phyloP scores from a whole-genome alignment of 257 asterid species.

The Sherardia arvensis region DNA sequence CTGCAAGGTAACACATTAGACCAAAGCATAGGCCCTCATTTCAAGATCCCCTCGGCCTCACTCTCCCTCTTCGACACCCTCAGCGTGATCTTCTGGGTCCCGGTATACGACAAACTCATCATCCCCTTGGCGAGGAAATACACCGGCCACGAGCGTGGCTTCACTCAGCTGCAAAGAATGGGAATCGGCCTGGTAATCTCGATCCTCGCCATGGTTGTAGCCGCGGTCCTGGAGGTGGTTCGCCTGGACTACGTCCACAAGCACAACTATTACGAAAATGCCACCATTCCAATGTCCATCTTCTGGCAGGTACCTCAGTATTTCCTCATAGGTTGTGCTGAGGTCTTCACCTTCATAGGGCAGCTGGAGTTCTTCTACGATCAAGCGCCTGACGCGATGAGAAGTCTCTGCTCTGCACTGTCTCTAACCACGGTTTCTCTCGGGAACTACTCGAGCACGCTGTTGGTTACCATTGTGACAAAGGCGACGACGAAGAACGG shows the following conservation, averaged over 20 bases:
- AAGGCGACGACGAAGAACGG: slow-evolving; percentile 38
- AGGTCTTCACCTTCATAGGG: slow-evolving; percentile 70
- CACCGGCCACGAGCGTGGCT: slow-evolving; percentile 64
- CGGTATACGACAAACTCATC: slow-evolving; percentile 41
- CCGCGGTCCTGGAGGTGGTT: slow-evolving; percentile 50
- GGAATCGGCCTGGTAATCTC: slow-evolving; percentile 54
- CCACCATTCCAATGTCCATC: slow-evolving; percentile 55
- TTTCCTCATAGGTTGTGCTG: slow-evolving; percentile 73
- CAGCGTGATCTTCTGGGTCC: slow-evolving; percentile 75
- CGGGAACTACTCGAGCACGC: slow-evolving; percentile 58
- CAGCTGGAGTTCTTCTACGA: slow-evolving; percentile 81
- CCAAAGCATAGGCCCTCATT: slow-evolving; percentile 55
- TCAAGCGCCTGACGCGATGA: slow-evolving; percentile 85
- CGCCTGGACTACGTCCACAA: slow-evolving; percentile 45
- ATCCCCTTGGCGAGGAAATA: slow-evolving; percentile 36
- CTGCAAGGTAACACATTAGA: slow-evolving; percentile 76
- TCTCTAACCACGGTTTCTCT: slow-evolving; percentile 57
- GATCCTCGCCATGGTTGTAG: slow-evolving; percentile 47
- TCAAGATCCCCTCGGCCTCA: slow-evolving; percentile 79
- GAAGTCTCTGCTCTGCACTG: slow-evolving; percentile 72
- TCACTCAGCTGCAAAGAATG: slow-evolving; percentile 77
- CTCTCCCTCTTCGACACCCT: slow-evolving; percentile 64
- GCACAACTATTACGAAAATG: slow-evolving; percentile 35
- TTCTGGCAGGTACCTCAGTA: slow-evolving; percentile 93
- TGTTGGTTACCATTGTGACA: slow-evolving; percentile 52